Percentiles rank a stretch among this genome's conserved stretches.
These are phyloP conservation scores for Amorphotheca resinae DNA, from an alignment of 495 filamentous ascomycete species.

Conservation along the genomic window DNA sequence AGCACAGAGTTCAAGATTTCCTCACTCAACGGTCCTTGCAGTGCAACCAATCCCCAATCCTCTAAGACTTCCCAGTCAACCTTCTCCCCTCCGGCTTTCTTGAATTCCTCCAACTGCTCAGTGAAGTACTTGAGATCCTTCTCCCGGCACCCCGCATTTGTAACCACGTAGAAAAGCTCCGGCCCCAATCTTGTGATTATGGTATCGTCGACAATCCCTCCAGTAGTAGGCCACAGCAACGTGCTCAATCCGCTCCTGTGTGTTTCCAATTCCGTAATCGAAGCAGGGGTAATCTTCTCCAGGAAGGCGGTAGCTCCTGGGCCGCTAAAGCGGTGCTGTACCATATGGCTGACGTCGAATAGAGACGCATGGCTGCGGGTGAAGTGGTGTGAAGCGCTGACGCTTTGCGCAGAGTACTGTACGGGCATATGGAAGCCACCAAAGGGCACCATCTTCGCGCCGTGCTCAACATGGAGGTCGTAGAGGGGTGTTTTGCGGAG, in stretches of 20 bases:
- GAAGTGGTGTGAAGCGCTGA: constrained; percentile 74
- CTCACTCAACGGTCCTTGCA: constrained; percentile 73
- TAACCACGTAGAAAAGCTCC: constrained; percentile 78
- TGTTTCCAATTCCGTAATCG: constrained; percentile 39
- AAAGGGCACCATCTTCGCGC: constrained; percentile 95
- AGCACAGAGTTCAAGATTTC: constrained; percentile 46
- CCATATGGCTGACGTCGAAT: constrained; percentile 81
- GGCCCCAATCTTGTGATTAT: constrained; percentile 66
- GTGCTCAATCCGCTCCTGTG: constrained; percentile 66
- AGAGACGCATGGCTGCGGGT: constrained; percentile 76
- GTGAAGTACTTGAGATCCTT: constrained; percentile 72
- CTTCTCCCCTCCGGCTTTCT: constrained; percentile 29
- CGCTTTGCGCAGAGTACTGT: constrained; percentile 62
- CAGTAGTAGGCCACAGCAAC: constrained; percentile 64
- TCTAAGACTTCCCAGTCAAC: constrained; percentile 61
- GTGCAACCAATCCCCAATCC: constrained; percentile 58
- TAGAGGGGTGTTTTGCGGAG: constrained; percentile 67
- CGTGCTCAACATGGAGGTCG: constrained; percentile 65
- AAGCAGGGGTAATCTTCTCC: constrained; percentile 65
- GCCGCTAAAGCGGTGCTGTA: constrained; percentile 55
- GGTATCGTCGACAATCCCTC: constrained; percentile 88
- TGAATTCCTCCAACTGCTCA: constrained; percentile 43
- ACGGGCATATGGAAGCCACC: constrained; percentile 90
- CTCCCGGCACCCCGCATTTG: constrained; percentile 83
- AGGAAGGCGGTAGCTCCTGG: constrained; percentile 68